Conservation (phyloP, 2,329 filamentous ascomycete genomes). For the Penicillium olsonii region DNA sequence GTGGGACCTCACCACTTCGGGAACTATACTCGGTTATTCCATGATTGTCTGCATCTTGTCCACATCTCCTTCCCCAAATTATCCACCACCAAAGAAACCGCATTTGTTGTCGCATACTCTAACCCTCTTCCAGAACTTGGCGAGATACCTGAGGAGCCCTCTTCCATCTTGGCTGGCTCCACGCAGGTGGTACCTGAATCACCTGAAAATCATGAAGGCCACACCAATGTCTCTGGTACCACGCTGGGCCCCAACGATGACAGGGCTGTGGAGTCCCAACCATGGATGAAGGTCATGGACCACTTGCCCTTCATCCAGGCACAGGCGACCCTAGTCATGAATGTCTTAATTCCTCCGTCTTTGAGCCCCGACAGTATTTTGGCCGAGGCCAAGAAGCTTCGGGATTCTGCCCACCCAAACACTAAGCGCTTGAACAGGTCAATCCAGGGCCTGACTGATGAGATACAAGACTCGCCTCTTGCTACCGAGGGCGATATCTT, state of each 20-base stretch:
- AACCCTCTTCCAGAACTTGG: constrained; percentile 15
- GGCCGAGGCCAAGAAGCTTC: constrained; percentile 4
- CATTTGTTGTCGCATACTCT: constrained; percentile 7
- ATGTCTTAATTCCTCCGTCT: neutral
- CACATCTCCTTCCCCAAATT: too few relatives aligned
- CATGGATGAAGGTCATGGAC: neutral
- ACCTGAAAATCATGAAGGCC: constrained; percentile 27
- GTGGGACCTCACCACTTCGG: neutral
- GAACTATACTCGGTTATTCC: neutral
- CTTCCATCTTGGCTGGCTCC: constrained; percentile 8
- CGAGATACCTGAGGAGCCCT: constrained; percentile 16
- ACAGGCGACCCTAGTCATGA: constrained; percentile 19
- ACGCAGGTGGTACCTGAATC: constrained; percentile 23
- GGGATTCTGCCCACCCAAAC: neutral
- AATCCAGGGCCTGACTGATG: constrained; percentile 24
- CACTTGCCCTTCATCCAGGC: constrained; percentile 18
- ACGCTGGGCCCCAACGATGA: constrained; percentile 27
- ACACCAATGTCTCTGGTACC: constrained; percentile 37
- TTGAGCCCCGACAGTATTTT: constrained; percentile 3
- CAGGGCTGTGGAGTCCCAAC: constrained; percentile 27
- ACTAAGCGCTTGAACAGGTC: constrained; percentile 23
- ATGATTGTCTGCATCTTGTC: neutral
- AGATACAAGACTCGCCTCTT: constrained; percentile 27
- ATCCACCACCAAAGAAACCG: neutral
- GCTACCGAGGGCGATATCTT: constrained; percentile 30